Base-by-base conservation (phyloP, 306 rosid species). In the Senna tora region DNA sequence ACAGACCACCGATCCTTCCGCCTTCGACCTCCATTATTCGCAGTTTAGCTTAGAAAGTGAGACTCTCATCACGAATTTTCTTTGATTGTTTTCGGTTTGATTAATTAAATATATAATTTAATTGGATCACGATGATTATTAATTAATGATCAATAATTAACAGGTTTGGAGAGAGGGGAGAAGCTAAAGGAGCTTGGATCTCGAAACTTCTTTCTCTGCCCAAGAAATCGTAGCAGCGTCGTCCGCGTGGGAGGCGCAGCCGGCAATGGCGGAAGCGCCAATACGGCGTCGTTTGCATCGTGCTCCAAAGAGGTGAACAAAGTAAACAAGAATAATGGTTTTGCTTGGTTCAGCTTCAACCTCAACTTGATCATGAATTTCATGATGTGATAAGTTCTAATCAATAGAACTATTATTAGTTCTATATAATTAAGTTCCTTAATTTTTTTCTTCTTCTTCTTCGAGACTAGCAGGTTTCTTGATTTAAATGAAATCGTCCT, bases 41-140 rank as follows among this genome's bases (percentile, higher is more conserved):
- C 99, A 94, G 80, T 94, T 94, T 85, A 90, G 97, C 83, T 73
- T 94, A 82, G 96, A 94, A 88, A 85, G 99, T 94, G 74, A 79
- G 90, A 28, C 4, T 28, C 50, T 12, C 21, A 12, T 13, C 41
- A 1, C 0, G 9, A 25, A 72, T 60, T 34, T 74, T 25, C 15
- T 3, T 69, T 3, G 4, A 34, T 53, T 1, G 36, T 21, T 33
- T 25, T 25, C 30, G 30, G 30, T 25, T 25, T 25, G 30, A 25
- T 25, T 25, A 25, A 1, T 25, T 1, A 25, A 3, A 25, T 25
- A 46, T 75, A n/a, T 54, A 22, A 60, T 28, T 55, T 52, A 3
- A 41, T 17, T 73, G 20, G 46, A 55, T 49, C 16, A 57, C 56
- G 56, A 9, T 69, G 65, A 72, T n/a, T n/a, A n/a, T n/a, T n/a